Evolutionary conservation across 805 yeast genomes (phyloP).

Genomic region (Jamesozyma piceae): DNA sequence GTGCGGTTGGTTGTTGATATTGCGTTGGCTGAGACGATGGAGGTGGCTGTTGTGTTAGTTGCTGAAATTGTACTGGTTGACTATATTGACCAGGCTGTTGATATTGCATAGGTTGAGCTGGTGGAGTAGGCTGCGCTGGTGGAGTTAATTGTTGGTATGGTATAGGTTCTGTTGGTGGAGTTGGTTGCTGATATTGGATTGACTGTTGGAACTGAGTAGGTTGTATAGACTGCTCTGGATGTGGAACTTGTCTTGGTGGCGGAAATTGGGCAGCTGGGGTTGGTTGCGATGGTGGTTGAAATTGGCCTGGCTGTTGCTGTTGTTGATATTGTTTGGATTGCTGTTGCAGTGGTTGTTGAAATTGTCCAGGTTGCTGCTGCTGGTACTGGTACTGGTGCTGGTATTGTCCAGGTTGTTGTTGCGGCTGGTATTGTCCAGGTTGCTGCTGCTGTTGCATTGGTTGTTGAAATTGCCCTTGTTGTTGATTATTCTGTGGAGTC

Average conservation of each 20-base stretch:
- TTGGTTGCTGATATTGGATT: conserved; percentile 5
- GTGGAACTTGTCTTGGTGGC: conserved; percentile 6
- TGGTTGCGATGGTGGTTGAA: conserved; percentile 2
- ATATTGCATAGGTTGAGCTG: conserved; percentile 7
- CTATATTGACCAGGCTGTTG: conserved; percentile 5
- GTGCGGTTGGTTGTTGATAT: neutral
- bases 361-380: conserved; percentile 8
- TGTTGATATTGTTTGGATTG: neutral
- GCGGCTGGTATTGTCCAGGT: conserved; percentile 6
- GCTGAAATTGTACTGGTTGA: no score
- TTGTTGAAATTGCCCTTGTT: neutral
- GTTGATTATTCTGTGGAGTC: conserved; percentile 4
- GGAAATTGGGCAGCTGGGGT: conserved; percentile 2
- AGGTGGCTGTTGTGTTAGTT: neutral
- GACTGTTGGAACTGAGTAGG: conserved; percentile 3
- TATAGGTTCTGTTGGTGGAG: no score
- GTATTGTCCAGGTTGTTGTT: conserved; percentile 4
- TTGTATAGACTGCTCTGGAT: neutral
- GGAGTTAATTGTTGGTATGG: no score
- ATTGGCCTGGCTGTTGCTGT: conserved; percentile 8
- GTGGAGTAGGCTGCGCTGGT: conserved; percentile 1
- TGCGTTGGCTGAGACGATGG: neutral
- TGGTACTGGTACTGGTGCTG: conserved; percentile 10
- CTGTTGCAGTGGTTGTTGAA: conserved; percentile 5
- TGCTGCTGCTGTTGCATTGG: conserved; percentile 5